Evolutionary conservation across 2,329 filamentous ascomycete genomes (phyloP).

Genomic region (Paradendryphiella salina): DNA sequence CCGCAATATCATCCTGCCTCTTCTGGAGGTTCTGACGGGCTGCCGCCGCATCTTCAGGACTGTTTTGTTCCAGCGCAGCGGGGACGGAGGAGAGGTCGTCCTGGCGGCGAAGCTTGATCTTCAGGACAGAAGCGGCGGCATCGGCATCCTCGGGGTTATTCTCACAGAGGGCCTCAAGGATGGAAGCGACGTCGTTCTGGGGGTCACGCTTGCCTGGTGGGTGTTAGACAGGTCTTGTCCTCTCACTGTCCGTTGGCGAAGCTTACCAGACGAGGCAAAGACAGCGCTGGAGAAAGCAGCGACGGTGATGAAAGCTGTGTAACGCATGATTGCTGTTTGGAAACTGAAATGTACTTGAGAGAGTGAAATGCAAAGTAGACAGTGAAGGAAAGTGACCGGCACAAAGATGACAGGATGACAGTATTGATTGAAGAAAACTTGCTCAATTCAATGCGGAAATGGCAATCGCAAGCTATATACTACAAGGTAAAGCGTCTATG

Average conservation of each 20-base stretch:
- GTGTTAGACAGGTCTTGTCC: slow-evolving; percentile 1
- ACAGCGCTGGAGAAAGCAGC: slow-evolving; percentile 33
- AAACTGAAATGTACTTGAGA: background rate
- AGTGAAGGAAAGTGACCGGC: slow-evolving; percentile 35
- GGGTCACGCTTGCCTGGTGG: slow-evolving; percentile 17
- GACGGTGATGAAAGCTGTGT: slow-evolving; percentile 32
- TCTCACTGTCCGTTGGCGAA: background rate
- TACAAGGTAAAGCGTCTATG: background rate
- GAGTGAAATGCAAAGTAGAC: slow-evolving; percentile 10
- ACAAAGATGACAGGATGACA: slow-evolving; percentile 28
- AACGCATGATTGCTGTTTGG: slow-evolving; percentile 34
- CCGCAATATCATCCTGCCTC: slow-evolving; percentile 23
- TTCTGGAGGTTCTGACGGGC: slow-evolving; percentile 13
- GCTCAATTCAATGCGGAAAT: slow-evolving; percentile 7
- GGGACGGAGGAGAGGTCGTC: slow-evolving; percentile 28
- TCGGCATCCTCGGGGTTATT: slow-evolving; percentile 37
- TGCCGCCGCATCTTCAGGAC: slow-evolving; percentile 32
- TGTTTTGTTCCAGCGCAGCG: slow-evolving; percentile 28
- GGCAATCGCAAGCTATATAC: slow-evolving; percentile 1
- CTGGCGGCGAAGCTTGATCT: slow-evolving; percentile 32
- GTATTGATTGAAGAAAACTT: slow-evolving; percentile 8
- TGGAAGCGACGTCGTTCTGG: slow-evolving; percentile 31
- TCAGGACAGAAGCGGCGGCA: slow-evolving; percentile 30
- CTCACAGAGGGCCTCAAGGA: slow-evolving; percentile 34
- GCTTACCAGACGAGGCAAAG: slow-evolving; percentile 29